These are phyloP conservation scores for Solanum piurae DNA, from an alignment of 257 asterid species.

Conservation along the genomic window DNA sequence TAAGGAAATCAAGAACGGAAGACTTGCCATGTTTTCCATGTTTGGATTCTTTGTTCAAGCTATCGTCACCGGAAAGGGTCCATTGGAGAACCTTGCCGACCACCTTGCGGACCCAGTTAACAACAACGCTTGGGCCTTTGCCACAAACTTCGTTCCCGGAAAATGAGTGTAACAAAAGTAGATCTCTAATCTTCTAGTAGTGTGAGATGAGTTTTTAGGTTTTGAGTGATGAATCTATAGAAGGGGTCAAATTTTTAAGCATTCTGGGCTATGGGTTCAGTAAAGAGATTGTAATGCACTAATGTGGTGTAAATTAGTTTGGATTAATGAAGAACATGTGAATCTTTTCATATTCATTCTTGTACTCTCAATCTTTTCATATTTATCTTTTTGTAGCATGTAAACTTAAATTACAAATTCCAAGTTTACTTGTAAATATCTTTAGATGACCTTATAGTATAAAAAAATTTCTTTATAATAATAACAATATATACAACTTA, in stretches of 20 bases:
- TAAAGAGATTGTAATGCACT: not conserved
- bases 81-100: conserved; percentile 19
- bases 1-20: conserved; percentile 41
- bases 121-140: not conserved
- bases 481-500: not conserved
- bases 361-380: not conserved
- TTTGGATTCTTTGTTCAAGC: conserved; percentile 44
- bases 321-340: not conserved
- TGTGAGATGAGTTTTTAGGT: not conserved
- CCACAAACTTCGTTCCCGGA: not conserved
- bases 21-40: conserved; percentile 45
- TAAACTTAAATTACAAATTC: not conserved
- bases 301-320: not conserved
- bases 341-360: not conserved
- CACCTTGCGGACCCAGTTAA: conserved; percentile 19
- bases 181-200: not conserved
- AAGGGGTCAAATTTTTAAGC: not conserved
- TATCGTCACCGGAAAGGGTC: conserved; percentile 24
- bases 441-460: no score
- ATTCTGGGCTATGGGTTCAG: not conserved
- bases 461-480: no score
- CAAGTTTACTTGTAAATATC: not conserved
- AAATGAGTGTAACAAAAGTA: not conserved
- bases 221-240: not conserved
- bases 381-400: not conserved